These are phyloP conservation scores for Onygenales sp. DNA, from an alignment of 2,329 filamentous ascomycete species.

Conservation along the genomic window DNA sequence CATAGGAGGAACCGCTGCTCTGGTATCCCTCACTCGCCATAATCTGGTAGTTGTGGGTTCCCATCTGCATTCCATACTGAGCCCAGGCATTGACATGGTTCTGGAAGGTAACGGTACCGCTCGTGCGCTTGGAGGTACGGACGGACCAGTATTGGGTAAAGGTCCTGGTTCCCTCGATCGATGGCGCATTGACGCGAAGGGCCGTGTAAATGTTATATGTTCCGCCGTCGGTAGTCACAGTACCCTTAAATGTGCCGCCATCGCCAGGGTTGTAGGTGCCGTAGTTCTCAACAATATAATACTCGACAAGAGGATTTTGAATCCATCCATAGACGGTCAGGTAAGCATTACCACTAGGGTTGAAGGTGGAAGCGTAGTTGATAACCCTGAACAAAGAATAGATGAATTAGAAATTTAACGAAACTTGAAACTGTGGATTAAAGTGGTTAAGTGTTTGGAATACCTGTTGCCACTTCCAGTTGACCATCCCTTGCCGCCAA, in stretches of 20 bases:
- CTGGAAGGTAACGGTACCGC: constrained; percentile 25
- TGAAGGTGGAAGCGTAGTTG: constrained; percentile 20
- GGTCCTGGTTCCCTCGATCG: constrained; percentile 30
- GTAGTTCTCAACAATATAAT: constrained; percentile 29
- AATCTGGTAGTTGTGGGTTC: constrained; percentile 32
- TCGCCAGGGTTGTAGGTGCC: constrained; percentile 23
- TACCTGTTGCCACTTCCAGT: not conserved
- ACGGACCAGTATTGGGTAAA: constrained; percentile 37
- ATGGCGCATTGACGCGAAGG: constrained; percentile 29
- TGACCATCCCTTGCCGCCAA: constrained; percentile 49
- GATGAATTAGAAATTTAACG: not conserved
- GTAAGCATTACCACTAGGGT: constrained; percentile 24
- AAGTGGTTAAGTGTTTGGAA: not conserved
- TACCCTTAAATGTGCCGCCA: constrained; percentile 22
- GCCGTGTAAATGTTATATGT: constrained; percentile 31
- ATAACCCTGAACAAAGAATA: constrained; percentile 13
- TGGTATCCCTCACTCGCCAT: constrained; percentile 35
- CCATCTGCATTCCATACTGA: constrained; percentile 21
- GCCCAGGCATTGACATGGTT: constrained; percentile 31
- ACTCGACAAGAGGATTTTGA: constrained; percentile 26
- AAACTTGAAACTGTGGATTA: not conserved
- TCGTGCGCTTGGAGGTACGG: constrained; percentile 23
- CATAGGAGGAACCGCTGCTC: constrained; percentile 28
- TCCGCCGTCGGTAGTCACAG: constrained; percentile 26
- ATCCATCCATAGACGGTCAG: constrained; percentile 35